These are phyloP conservation scores for Lactarius tabidus DNA, from an alignment of 768 basidiomycete genomes.

Conservation along the genomic window DNA sequence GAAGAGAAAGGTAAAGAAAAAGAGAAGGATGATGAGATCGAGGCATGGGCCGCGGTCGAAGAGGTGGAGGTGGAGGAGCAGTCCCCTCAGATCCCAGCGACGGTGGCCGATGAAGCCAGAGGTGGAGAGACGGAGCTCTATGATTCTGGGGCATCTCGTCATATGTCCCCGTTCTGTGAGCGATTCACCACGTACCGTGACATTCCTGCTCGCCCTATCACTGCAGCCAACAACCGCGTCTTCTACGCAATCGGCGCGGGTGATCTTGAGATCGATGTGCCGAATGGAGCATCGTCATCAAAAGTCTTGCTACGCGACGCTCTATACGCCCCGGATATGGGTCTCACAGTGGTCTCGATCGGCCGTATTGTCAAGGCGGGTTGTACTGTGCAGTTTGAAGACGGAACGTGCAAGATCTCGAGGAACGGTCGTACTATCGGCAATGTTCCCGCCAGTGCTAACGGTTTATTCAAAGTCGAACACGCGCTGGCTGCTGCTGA, in stretches of 20 bases:
- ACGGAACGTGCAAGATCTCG: background rate
- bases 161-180: background rate
- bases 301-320: background rate
- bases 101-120: background rate
- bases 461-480: background rate
- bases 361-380: background rate
- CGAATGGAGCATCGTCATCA: background rate
- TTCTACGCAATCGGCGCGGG: background rate
- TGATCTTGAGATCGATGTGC: background rate
- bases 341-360: background rate
- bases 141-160: background rate
- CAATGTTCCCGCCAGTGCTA: background rate
- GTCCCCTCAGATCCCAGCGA: background rate
- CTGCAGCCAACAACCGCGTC: background rate
- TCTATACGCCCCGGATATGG: background rate
- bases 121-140: background rate
- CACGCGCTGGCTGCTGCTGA: background rate
- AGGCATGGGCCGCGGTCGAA: background rate
- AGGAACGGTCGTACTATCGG: background rate
- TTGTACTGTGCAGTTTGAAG: background rate
- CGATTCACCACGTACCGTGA: background rate
- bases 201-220: background rate
- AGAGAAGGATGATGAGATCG: background rate
- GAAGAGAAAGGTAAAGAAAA: too few species aligned
- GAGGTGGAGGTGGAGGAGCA: background rate